Conservation (phyloP, 805 yeast genomes). For the Dipodascus albidus region DNA sequence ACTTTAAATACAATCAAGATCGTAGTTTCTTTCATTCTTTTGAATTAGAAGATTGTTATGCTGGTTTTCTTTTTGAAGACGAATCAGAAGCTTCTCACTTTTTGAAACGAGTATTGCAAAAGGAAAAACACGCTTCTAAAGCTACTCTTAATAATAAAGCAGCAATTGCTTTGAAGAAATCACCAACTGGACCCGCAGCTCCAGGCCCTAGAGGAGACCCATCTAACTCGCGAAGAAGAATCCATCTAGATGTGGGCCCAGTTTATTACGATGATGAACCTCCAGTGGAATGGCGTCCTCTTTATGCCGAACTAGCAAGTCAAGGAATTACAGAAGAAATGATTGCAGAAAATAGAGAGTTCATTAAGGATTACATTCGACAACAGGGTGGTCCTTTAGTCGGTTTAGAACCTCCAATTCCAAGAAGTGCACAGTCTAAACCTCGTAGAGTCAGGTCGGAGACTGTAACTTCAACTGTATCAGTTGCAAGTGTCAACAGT, state of each 20-base stretch:
- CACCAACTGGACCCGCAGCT: constrained; percentile 21
- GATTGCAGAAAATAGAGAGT: constrained; percentile 78
- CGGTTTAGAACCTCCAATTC: constrained; percentile 77
- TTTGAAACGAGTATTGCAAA: constrained; percentile 58
- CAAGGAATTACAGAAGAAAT: constrained; percentile 79
- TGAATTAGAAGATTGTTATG: constrained; percentile 82
- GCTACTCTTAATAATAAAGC: constrained; percentile 77
- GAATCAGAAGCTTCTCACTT: constrained; percentile 79
- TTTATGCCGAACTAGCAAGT: constrained; percentile 59
- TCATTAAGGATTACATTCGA: constrained; percentile 66
- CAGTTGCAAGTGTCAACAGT: constrained; percentile 7
- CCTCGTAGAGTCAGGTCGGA: constrained; percentile 1
- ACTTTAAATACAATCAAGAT: constrained; percentile 86
- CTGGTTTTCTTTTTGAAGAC: constrained; percentile 84
- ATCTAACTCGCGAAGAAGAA: constrained; percentile 20
- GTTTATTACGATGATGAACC: constrained; percentile 69
- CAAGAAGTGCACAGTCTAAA: constrained; percentile 31
- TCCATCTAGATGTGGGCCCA: constrained; percentile 20
- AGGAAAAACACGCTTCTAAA: constrained; percentile 78
- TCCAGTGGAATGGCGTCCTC: constrained; percentile 73
- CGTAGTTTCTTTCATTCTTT: constrained; percentile 90
- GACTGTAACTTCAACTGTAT: constrained; percentile 6
- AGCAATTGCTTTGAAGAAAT: constrained; percentile 68
- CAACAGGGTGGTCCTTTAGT: constrained; percentile 70
- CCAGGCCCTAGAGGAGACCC: constrained; percentile 60